Evolutionary conservation across 192 early-diverging fungal species (phyloP).

Genomic region (Coemansia sp.): DNA sequence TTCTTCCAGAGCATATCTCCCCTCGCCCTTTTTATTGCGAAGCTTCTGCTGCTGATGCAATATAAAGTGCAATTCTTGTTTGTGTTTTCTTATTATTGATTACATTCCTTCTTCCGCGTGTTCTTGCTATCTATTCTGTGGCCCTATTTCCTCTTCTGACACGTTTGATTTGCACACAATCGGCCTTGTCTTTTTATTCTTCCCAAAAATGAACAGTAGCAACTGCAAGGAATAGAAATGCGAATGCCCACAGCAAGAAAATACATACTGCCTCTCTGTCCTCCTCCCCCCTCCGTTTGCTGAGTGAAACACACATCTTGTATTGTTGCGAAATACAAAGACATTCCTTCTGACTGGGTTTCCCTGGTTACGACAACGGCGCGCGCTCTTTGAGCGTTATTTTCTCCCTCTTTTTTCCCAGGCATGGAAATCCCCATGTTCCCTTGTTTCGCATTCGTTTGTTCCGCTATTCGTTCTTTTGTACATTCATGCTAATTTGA

Average conservation of each 20-base stretch:
- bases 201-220: background rate
- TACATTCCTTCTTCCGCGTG: background rate
- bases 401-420: background rate
- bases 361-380: background rate
- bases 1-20: no score
- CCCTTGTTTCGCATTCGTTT: conserved; percentile 3
- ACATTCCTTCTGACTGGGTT: background rate
- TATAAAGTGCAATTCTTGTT: conserved; percentile 2
- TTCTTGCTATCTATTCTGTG: background rate
- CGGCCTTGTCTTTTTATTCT: background rate
- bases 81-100: conserved; percentile 4
- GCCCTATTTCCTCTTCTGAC: background rate
- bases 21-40: background rate
- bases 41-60: background rate
- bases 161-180: background rate
- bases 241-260: background rate
- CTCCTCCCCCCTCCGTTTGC: no score
- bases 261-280: background rate
- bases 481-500: no score
- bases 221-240: background rate
- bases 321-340: background rate
- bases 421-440: background rate
- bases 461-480: background rate
- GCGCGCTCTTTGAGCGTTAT: background rate
- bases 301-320: background rate